Evolutionary conservation across 345 rosid species (phyloP).

Genomic region (Clarkia xantiana): DNA sequence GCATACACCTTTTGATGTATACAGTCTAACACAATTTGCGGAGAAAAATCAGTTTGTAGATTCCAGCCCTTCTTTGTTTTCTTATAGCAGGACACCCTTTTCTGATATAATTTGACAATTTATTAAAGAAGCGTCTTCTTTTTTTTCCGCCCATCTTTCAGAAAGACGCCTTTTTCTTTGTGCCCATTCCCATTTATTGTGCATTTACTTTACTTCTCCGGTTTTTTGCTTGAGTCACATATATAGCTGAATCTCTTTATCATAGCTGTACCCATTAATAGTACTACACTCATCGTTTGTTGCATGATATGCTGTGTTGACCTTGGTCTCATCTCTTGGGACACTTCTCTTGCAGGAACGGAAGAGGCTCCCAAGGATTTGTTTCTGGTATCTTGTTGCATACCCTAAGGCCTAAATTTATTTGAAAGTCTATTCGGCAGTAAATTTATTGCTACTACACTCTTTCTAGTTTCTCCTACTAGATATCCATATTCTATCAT

Average conservation of each 20-base stretch:
- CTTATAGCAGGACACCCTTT: no score
- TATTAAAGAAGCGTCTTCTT: no score
- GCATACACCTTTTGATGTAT: no score
- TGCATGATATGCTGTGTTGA: neutral
- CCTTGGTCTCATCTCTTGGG: slow-evolving; percentile 2
- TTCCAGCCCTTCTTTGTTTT: no score
- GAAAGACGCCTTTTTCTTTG: no score
- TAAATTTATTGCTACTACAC: neutral
- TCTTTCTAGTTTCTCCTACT: neutral
- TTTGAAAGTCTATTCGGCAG: neutral
- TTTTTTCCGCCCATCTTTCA: no score
- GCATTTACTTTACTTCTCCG: no score
- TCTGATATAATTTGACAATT: no score
- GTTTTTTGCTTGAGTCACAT: neutral
- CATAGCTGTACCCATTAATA: neutral
- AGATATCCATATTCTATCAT: neutral
- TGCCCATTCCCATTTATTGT: no score
- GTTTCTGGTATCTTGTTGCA: slow-evolving; percentile 24
- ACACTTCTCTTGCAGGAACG: slow-evolving; percentile 43
- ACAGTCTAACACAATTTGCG: no score
- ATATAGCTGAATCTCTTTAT: no score
- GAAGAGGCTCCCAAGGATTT: slow-evolving; percentile 60
- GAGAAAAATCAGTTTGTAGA: no score
- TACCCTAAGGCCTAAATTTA: neutral
- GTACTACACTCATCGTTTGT: neutral